Base-by-base conservation (phyloP, 2,329 filamentous ascomycete species). In the Coleophoma crateriformis region DNA sequence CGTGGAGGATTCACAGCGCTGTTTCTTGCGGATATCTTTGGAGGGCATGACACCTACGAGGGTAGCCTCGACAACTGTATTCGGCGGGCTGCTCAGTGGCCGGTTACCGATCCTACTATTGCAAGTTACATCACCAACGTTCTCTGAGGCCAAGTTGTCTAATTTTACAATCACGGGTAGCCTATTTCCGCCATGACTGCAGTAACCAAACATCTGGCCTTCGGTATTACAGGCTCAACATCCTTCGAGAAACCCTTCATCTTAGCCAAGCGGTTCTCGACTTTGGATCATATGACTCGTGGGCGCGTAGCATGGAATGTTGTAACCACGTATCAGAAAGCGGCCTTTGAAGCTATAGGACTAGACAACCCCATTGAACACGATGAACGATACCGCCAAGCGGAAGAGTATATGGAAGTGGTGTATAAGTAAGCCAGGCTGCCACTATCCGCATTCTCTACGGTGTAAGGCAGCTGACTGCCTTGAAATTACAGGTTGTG, bases 141-240 rank as follows among this genome's bases (percentile, higher is more conserved):
- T 12, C 11, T 12, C 11, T 12, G 11, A 19, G 19, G 3, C 4
- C 12, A 12, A 37, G 34, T n/a, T n/a, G n/a, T 12, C 34, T 12
- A 37, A 37, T 37, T 37, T n/a, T 37, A 37, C 11, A 37, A 37
- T 15, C 40, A 22, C 22, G 22, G 41, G 42, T 48, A 81, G 77
- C 77, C 80, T 1, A 72, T 87, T 0, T 75, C 81, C 8, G 81
- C 83, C 3, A 86, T 87, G 82, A 83, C 83, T 1, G 82, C 83
- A 2, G 83, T 73, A 0, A 87, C 84, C 0, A 76, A 78, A 54
- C 84, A 73, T 52, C 74, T 88, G 11, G 79, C 76, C 0, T 87
- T 87, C 50, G 83, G 82, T 0, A 80, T 87, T 1, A 87, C 84
- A 0, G 75, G 82, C 0, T 78, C 79, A 2, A 86, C 84, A 1